phyloP scores from a whole-genome alignment of 768 basidiomycete species.

The Boletus sp. region DNA sequence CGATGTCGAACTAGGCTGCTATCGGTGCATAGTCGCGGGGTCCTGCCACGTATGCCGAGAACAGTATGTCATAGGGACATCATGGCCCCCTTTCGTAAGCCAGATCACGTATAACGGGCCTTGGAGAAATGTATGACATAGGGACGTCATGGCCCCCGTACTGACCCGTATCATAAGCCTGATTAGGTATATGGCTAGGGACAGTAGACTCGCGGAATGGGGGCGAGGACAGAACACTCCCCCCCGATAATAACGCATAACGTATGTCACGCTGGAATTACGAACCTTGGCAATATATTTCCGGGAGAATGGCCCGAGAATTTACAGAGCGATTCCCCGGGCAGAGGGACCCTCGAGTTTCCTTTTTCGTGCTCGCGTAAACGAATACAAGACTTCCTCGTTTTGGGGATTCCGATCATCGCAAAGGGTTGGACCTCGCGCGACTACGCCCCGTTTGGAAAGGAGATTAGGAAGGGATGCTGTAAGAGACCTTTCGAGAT shows the following conservation, averaged over 20 bases:
- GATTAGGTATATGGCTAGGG: slow-evolving; percentile 4
- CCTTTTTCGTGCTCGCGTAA: neutral
- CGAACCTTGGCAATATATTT: no score
- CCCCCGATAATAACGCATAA: no score
- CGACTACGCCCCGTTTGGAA: neutral
- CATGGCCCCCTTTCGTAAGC: neutral
- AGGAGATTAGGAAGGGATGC: neutral
- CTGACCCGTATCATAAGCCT: neutral
- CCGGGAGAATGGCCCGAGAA: neutral
- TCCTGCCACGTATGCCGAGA: neutral
- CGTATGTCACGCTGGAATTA: no score
- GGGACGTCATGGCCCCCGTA: neutral
- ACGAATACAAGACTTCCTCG: slow-evolving; percentile 8
- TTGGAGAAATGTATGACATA: neutral
- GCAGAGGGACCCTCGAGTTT: neutral
- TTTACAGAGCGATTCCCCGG: neutral
- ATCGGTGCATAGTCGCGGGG: neutral
- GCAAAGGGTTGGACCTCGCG: neutral
- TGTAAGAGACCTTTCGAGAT: neutral
- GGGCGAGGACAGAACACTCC: neutral
- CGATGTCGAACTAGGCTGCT: neutral
- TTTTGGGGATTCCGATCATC: slow-evolving; percentile 12
- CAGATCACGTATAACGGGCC: neutral
- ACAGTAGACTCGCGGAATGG: slow-evolving; percentile 3
- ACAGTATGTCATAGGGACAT: neutral